A percentile compares a stretch with the other conserved stretches of the same genome.
These are phyloP conservation scores for Parathielavia hyrcaniae DNA, from an alignment of 495 filamentous ascomycete genomes.

Conservation along the genomic window DNA sequence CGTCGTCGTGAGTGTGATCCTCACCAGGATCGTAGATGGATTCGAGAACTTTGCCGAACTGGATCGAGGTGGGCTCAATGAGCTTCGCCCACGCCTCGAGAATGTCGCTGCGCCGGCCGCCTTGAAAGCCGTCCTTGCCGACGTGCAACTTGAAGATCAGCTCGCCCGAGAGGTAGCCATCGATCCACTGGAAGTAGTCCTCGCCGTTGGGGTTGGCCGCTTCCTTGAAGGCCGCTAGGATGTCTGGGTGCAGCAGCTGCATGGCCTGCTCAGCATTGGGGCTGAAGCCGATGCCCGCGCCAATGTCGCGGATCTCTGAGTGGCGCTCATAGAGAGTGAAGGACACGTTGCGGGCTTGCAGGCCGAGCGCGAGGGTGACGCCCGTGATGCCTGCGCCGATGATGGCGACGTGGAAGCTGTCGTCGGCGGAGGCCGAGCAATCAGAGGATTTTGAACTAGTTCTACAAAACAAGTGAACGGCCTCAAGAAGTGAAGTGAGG, in stretches of 20 bases:
- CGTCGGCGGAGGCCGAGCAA: neutral
- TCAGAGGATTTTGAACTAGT: too few species aligned
- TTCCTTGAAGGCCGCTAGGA: slow-evolving; percentile 32
- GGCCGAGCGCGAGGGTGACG: slow-evolving; percentile 49
- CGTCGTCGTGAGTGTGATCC: too few species aligned
- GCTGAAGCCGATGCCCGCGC: slow-evolving; percentile 54
- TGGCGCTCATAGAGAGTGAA: slow-evolving; percentile 54
- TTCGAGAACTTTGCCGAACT: slow-evolving; percentile 34
- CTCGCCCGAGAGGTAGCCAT: slow-evolving; percentile 32
- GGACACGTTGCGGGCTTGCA: slow-evolving; percentile 45
- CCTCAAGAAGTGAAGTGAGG: too few species aligned
- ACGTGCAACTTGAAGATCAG: slow-evolving; percentile 33
- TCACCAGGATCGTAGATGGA: neutral
- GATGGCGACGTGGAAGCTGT: slow-evolving; percentile 45
- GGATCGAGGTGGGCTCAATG: slow-evolving; percentile 22
- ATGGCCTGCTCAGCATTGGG: slow-evolving; percentile 55
- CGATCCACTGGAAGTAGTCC: slow-evolving; percentile 43
- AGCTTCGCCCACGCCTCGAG: slow-evolving; percentile 39
- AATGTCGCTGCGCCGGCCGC: slow-evolving; percentile 38
- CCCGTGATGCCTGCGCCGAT: slow-evolving; percentile 58
- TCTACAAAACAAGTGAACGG: too few species aligned
- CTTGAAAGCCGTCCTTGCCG: slow-evolving; percentile 40
- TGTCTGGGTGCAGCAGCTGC: slow-evolving; percentile 40
- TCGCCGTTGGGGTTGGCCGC: slow-evolving; percentile 35
- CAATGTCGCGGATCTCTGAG: slow-evolving; percentile 48